Evolutionary conservation across 768 basidiomycete genomes (phyloP).

Genomic region (Psilocybe subaeruginosa): DNA sequence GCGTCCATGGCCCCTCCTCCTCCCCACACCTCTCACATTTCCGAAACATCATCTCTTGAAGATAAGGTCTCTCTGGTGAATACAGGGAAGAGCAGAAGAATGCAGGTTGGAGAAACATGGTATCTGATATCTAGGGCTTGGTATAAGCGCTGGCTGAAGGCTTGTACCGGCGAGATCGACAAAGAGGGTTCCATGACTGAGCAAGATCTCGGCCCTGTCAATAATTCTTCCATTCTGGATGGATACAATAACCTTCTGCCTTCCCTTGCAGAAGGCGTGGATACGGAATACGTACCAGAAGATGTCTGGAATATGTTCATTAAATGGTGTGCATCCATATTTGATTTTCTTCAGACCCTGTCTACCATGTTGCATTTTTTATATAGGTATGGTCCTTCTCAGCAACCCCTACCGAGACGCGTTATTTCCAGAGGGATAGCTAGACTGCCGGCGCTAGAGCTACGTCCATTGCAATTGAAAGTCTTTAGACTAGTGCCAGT

Average conservation of each 20-base stretch:
- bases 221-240: conserved; percentile 72
- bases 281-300: conserved; percentile 78
- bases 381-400: conserved; percentile 71
- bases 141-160: conserved; percentile 78
- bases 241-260: conserved; percentile 48
- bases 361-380: conserved; percentile 9
- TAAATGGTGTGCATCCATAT: conserved; percentile 57
- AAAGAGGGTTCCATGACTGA: conserved; percentile 69
- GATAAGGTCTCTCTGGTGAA: conserved; percentile 59
- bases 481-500: conserved; percentile 51
- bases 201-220: conserved; percentile 70
- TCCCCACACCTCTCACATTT: conserved; percentile 12
- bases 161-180: conserved; percentile 68
- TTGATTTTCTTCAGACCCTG: neutral
- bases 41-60: conserved; percentile 25
- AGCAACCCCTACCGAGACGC: conserved; percentile 60
- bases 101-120: conserved; percentile 77
- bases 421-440: conserved; percentile 64
- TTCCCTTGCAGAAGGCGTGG: conserved; percentile 57
- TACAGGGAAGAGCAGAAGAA: conserved; percentile 43
- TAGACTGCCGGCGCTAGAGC: conserved; percentile 62
- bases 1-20: conserved; percentile 29
- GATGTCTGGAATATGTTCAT: conserved; percentile 71
- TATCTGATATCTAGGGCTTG: conserved; percentile 72
- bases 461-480: conserved; percentile 68